Conservation (phyloP, 2,329 filamentous ascomycete species). For the Fulvia fulva region DNA sequence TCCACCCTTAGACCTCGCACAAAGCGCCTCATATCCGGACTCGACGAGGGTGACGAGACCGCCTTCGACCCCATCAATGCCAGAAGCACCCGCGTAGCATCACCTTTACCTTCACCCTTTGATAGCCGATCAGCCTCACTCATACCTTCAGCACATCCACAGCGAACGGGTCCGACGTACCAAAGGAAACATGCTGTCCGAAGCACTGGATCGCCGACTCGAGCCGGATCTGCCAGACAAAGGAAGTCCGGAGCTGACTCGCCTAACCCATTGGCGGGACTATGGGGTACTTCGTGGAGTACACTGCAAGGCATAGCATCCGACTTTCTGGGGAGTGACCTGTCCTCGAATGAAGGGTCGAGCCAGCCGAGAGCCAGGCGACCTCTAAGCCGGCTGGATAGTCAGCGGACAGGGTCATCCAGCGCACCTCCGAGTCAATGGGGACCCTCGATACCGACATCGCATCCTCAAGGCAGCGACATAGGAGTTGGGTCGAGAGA, state of each 20-base stretch:
- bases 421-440: constrained; percentile 45
- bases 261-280: constrained; percentile 36
- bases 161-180: constrained; percentile 12
- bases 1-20: constrained; percentile 46
- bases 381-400: constrained; percentile 23
- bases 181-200: constrained; percentile 4
- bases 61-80: constrained; percentile 34
- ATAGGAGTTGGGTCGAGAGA: constrained; percentile 46
- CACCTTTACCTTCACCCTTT: constrained; percentile 37
- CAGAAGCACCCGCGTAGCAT: constrained; percentile 29
- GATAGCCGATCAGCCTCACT: constrained; percentile 41
- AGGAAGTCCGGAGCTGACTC: constrained; percentile 18
- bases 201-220: constrained; percentile 5
- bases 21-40: constrained; percentile 45
- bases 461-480: constrained; percentile 33
- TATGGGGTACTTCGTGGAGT: constrained; percentile 49
- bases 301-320: constrained; percentile 48
- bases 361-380: constrained; percentile 30
- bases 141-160: constrained; percentile 36
- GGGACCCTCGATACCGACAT: constrained; percentile 40
- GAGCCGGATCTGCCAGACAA: constrained; percentile 13
- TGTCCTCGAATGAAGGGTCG: constrained; percentile 11
- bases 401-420: constrained; percentile 21
- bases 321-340: constrained; percentile 45
- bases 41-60: constrained; percentile 43